Conservation (phyloP, 805 yeast genomes). For the Candida sphagnicola region DNA sequence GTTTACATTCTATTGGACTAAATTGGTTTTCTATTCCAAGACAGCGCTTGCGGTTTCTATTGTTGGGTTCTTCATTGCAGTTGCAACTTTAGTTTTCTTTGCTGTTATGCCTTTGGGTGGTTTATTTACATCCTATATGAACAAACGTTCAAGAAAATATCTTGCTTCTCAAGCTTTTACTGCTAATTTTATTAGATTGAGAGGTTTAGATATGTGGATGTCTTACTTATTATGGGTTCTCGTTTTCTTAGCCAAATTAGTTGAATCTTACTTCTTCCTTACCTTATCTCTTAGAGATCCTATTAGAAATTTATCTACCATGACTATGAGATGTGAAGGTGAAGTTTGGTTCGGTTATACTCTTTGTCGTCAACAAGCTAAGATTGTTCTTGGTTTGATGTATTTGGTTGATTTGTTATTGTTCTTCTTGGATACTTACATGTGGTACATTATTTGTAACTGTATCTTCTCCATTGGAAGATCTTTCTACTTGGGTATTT, state of each 20-base stretch:
- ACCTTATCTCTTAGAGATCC: slow-evolving; percentile 91
- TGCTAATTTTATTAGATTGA: slow-evolving; percentile 76
- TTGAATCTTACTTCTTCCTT: slow-evolving; percentile 92
- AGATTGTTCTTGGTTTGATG: slow-evolving; percentile 89
- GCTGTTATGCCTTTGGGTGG: slow-evolving; percentile 97
- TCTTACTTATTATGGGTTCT: slow-evolving; percentile 87
- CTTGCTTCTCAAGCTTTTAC: slow-evolving; percentile 95
- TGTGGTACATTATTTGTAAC: slow-evolving; percentile 97
- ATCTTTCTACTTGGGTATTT: slow-evolving; percentile 97
- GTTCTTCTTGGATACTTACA: slow-evolving; percentile 97
- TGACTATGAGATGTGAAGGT: slow-evolving; percentile 92
- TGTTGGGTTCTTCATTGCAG: slow-evolving; percentile 84
- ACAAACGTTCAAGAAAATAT: slow-evolving; percentile 79
- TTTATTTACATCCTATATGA: slow-evolving; percentile 87
- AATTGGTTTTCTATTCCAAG: slow-evolving; percentile 58
- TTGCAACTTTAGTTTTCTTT: slow-evolving; percentile 80
- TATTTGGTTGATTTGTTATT: slow-evolving; percentile 85
- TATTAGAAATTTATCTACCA: slow-evolving; percentile 79
- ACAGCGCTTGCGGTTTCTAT: slow-evolving; percentile 78
- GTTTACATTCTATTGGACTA: slow-evolving; percentile 80
- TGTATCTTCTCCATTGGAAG: slow-evolving; percentile 95
- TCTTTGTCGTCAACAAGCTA: slow-evolving; percentile 83
- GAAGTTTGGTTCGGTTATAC: slow-evolving; percentile 80
- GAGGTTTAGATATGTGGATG: slow-evolving; percentile 93
- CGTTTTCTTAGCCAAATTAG: slow-evolving; percentile 83